A percentile compares a stretch with the other conserved stretches of the same genome.
These are phyloP conservation scores for Geosmithia flava DNA, from an alignment of 2,329 filamentous ascomycete genomes.

Conservation along the genomic window DNA sequence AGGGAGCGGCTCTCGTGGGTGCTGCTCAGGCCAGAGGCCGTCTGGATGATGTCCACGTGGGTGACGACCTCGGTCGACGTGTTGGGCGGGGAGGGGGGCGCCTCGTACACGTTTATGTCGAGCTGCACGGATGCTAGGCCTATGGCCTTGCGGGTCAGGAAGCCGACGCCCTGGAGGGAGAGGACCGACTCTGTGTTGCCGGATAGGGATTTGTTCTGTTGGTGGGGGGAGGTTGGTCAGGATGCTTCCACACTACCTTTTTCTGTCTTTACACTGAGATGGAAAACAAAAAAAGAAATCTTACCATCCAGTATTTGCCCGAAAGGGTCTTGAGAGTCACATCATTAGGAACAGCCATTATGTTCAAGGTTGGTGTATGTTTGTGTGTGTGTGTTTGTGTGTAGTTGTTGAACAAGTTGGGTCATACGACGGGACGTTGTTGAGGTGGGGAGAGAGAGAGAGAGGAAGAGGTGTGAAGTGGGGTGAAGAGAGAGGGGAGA, in stretches of 20 bases:
- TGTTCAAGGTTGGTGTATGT: slow-evolving; percentile 7
- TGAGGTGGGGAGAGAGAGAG: too few relatives aligned
- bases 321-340: slow-evolving; percentile 56
- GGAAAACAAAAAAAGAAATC: slow-evolving; percentile 9
- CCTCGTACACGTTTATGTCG: slow-evolving; percentile 42
- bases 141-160: slow-evolving; percentile 62
- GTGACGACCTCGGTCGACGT: slow-evolving; percentile 26
- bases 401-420: background rate
- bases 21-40: slow-evolving; percentile 58
- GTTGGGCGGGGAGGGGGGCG: slow-evolving; percentile 25
- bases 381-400: background rate
- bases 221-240: background rate
- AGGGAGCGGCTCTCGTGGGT: slow-evolving; percentile 44
- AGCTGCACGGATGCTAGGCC: slow-evolving; percentile 57
- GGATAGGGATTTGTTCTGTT: slow-evolving; percentile 66
- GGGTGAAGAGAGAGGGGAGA: too few relatives aligned
- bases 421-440: too few relatives aligned
- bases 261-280: background rate
- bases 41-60: slow-evolving; percentile 63
- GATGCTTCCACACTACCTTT: background rate
- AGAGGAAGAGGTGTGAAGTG: too few relatives aligned
- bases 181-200: slow-evolving; percentile 58
- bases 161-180: slow-evolving; percentile 58
- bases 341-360: slow-evolving; percentile 59
- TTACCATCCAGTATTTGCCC: slow-evolving; percentile 59